Conservation (phyloP, 2,329 filamentous ascomycete genomes). For the Colletotrichum filicis region DNA sequence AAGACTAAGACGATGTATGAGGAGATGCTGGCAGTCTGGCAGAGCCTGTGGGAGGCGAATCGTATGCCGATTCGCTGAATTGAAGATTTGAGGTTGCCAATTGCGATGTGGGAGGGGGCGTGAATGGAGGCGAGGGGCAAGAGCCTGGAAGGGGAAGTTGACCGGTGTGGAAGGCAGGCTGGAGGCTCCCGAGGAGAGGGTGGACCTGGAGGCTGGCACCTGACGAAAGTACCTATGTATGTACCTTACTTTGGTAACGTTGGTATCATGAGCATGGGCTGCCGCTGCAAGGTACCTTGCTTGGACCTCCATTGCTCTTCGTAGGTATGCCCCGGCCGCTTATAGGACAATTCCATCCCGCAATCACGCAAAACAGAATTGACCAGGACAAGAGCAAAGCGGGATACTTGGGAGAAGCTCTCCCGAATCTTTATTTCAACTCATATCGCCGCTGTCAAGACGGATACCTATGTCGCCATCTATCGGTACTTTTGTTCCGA, state of each 20-base stretch:
- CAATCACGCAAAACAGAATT: background rate
- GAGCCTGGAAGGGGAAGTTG: background rate
- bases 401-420: too few relatives aligned
- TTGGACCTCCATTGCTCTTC: background rate
- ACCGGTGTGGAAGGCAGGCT: background rate
- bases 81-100: background rate
- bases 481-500: background rate
- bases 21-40: background rate
- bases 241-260: background rate
- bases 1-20: background rate
- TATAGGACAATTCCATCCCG: background rate
- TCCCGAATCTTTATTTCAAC: background rate
- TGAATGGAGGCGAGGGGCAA: background rate
- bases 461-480: background rate
- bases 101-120: background rate
- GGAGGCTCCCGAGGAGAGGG: conserved; percentile 1
- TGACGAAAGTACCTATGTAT: background rate
- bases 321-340: background rate
- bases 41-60: background rate
- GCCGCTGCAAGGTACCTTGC: conserved; percentile 1
- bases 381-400: background rate
- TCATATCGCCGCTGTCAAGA: background rate
- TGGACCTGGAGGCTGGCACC: background rate
- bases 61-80: conserved; percentile 13
- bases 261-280: too few relatives aligned